A percentile compares a stretch with the other conserved stretches of the same genome.
These are phyloP conservation scores for Thermothielavioides terrestris DNA, from an alignment of 495 filamentous ascomycete genomes.

Conservation along the genomic window DNA sequence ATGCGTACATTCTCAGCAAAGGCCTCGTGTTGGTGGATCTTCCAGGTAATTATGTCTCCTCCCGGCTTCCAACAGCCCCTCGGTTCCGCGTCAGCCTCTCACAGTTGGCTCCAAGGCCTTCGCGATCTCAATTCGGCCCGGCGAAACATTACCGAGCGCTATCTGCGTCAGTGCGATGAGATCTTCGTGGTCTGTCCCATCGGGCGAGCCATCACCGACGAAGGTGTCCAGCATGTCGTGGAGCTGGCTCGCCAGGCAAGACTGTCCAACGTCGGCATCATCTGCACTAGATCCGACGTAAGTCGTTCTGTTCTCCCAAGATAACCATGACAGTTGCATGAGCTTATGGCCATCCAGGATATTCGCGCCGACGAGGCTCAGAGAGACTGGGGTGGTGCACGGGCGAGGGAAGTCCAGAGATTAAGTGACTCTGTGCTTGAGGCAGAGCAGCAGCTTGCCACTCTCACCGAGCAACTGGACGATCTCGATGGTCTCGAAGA, in stretches of 20 bases:
- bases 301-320: too few species aligned
- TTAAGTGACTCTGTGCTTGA: neutral
- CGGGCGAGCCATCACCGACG: constrained; percentile 27
- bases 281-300: constrained; percentile 36
- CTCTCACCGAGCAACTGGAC: neutral
- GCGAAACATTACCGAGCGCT: constrained; percentile 30
- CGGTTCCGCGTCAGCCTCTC: too few species aligned
- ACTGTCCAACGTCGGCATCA: constrained; percentile 30
- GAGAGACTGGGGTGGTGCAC: constrained; percentile 16
- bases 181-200: constrained; percentile 30
- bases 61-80: neutral
- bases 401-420: constrained; percentile 7
- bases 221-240: constrained; percentile 26
- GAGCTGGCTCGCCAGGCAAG: constrained; percentile 24
- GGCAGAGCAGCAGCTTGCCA: neutral
- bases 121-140: constrained; percentile 31
- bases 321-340: too few species aligned
- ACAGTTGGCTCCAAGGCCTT: too few species aligned
- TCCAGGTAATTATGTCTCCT: constrained; percentile 6
- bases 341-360: neutral
- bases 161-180: constrained; percentile 31
- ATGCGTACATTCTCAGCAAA: constrained; percentile 30
- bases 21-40: constrained; percentile 35
- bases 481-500: neutral
- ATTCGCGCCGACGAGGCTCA: constrained; percentile 19